These are phyloP conservation scores for Triticum turgidum DNA, from an alignment of 176 grass and related monocot genomes.

Conservation along the genomic window DNA sequence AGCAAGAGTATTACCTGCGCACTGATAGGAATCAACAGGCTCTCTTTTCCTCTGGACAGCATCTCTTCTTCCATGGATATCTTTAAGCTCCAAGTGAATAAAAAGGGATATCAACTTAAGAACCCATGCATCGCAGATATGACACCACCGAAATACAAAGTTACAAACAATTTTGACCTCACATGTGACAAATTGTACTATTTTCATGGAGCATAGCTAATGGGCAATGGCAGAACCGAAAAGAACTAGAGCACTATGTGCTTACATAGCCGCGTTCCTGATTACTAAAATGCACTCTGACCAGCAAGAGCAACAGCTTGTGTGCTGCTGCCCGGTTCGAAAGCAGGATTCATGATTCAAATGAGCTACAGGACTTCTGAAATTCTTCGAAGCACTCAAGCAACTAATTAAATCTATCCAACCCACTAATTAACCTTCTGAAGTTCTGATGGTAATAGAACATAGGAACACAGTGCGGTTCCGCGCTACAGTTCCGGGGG, in stretches of 20 bases:
- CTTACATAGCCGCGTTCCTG: not conserved
- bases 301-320: slow-evolving; percentile 1
- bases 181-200: not conserved
- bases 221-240: not conserved
- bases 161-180: not conserved
- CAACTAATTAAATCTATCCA: too few relatives aligned
- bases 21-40: slow-evolving; percentile 83
- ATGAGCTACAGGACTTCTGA: not conserved
- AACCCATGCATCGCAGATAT: not conserved
- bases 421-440: not conserved
- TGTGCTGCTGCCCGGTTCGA: not conserved
- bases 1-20: slow-evolving; percentile 46
- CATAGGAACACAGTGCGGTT: not conserved
- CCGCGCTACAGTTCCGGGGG: not conserved
- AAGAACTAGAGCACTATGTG: not conserved
- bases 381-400: not conserved
- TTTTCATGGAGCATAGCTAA: not conserved
- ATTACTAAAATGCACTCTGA: not conserved
- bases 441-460: not conserved
- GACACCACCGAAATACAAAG: not conserved
- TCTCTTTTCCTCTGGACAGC: slow-evolving; percentile 77
- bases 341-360: not conserved
- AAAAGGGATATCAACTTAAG: slow-evolving; percentile 27
- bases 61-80: slow-evolving; percentile 67
- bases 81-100: slow-evolving; percentile 35